phyloP scores from a whole-genome alignment of 2,329 filamentous ascomycete genomes.

The Teratosphaeria epicoccoides region DNA sequence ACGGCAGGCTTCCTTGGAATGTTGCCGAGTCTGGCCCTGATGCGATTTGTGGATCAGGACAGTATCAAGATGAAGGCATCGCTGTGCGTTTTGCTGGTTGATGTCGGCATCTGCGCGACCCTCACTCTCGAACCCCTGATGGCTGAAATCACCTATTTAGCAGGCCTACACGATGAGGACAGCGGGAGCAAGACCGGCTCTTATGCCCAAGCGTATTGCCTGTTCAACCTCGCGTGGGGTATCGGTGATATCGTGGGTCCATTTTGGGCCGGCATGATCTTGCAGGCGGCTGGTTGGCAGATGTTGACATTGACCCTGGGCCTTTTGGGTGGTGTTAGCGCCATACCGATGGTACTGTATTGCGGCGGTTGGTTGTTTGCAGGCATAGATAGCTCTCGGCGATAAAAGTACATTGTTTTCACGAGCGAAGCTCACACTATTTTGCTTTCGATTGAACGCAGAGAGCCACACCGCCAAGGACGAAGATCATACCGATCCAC shows the following conservation, averaged over 20 bases:
- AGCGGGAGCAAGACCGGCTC: constrained; percentile 6
- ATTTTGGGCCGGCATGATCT: constrained; percentile 15
- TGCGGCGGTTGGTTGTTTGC: constrained; percentile 10
- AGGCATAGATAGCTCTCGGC: background rate
- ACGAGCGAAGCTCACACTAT: background rate
- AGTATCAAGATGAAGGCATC: constrained; percentile 7
- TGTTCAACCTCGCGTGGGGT: constrained; percentile 21
- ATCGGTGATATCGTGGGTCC: constrained; percentile 16
- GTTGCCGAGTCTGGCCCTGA: constrained; percentile 6
- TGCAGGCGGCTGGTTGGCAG: constrained; percentile 16
- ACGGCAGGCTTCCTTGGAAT: constrained; percentile 8
- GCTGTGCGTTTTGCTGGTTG: constrained; percentile 10
- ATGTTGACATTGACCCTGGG: constrained; percentile 14
- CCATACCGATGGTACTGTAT: constrained; percentile 32
- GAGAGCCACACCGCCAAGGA: constrained; percentile 67
- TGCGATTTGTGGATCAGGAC: constrained; percentile 11
- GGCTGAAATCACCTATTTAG: constrained; percentile 13
- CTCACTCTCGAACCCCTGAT: constrained; percentile 13
- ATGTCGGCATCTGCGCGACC: constrained; percentile 11
- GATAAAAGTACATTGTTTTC: background rate
- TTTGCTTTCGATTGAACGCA: constrained; percentile 55
- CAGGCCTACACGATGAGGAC: constrained; percentile 4
- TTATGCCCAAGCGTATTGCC: constrained; percentile 45
- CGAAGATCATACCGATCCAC: constrained; percentile 69
- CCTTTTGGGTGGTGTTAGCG: constrained; percentile 35